Conservation (phyloP, 306 rosid species). For the Arachis stenosperma region DNA sequence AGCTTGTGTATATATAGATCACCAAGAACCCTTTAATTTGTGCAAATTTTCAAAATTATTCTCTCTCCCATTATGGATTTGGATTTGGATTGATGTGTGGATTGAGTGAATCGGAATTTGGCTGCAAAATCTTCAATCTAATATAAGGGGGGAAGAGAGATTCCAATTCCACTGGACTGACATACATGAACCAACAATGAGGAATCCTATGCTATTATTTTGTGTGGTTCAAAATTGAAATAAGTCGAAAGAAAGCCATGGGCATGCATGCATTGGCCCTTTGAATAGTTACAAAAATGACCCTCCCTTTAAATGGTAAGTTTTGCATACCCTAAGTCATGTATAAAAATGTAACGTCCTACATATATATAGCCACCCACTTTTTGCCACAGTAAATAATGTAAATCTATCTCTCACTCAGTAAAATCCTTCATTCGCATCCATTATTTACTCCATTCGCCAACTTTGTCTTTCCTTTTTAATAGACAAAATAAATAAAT, state of each 20-base stretch:
- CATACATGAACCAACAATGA: conserved; percentile 18
- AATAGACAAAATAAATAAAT: too few relatives aligned
- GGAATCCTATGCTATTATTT: conserved; percentile 41
- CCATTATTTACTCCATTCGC: too few relatives aligned
- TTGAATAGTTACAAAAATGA: background rate
- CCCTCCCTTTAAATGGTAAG: conserved; percentile 26
- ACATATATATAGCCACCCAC: too few relatives aligned
- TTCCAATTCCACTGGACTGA: conserved; percentile 33
- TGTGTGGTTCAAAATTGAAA: conserved; percentile 33
- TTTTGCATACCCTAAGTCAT: background rate
- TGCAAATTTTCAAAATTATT: conserved; percentile 8
- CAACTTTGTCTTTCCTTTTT: too few relatives aligned
- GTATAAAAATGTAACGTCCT: too few relatives aligned
- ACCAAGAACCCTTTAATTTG: background rate
- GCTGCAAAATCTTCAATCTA: conserved; percentile 5
- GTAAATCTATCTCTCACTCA: too few relatives aligned
- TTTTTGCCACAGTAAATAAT: too few relatives aligned
- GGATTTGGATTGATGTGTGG: conserved; percentile 38
- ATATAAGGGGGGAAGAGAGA: conserved; percentile 16
- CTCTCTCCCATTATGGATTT: conserved; percentile 24
- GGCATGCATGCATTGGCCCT: conserved; percentile 13
- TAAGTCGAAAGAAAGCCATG: conserved; percentile 15
- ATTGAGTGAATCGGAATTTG: conserved; percentile 30
- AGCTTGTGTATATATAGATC: conserved; percentile 11
- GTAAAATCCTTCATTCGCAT: too few relatives aligned